Conservation (phyloP, 2,329 filamentous ascomycete genomes). For the Colletotrichum cereale region DNA sequence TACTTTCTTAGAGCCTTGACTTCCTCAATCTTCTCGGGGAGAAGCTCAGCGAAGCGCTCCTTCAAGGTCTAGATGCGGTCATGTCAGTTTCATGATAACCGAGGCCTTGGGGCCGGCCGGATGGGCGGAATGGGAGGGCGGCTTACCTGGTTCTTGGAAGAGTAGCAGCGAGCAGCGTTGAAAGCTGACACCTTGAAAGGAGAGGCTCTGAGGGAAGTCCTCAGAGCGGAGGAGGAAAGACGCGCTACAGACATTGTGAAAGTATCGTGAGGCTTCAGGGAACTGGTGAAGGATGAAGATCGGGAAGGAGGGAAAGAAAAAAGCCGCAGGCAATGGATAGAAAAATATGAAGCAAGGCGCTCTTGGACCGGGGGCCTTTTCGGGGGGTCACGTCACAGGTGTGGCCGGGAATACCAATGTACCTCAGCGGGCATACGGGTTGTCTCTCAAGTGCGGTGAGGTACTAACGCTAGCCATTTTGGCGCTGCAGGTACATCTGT, state of each 20-base stretch:
- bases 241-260: slow-evolving; percentile 84
- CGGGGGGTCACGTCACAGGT: slow-evolving; percentile 39
- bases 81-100: slow-evolving; percentile 43
- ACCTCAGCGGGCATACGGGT: slow-evolving; percentile 36
- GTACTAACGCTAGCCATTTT: slow-evolving; percentile 22
- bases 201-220: slow-evolving; percentile 77
- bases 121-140: slow-evolving; percentile 24
- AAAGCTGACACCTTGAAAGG: slow-evolving; percentile 79
- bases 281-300: slow-evolving; percentile 47
- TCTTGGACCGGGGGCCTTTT: slow-evolving; percentile 35
- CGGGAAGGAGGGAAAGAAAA: slow-evolving; percentile 45
- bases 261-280: slow-evolving; percentile 42
- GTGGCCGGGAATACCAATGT: slow-evolving; percentile 37
- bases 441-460: slow-evolving; percentile 19
- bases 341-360: slow-evolving; percentile 41
- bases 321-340: slow-evolving; percentile 40
- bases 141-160: slow-evolving; percentile 88
- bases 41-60: slow-evolving; percentile 96
- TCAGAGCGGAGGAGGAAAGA: slow-evolving; percentile 84
- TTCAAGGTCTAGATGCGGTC: slow-evolving; percentile 80
- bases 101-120: slow-evolving; percentile 42
- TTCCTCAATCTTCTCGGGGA: slow-evolving; percentile 98
- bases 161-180: slow-evolving; percentile 91
- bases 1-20: slow-evolving; percentile 99
- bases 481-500: slow-evolving; percentile 26